Conservation (phyloP, 2,329 filamentous ascomycete species). For the Exophiala sideris region DNA sequence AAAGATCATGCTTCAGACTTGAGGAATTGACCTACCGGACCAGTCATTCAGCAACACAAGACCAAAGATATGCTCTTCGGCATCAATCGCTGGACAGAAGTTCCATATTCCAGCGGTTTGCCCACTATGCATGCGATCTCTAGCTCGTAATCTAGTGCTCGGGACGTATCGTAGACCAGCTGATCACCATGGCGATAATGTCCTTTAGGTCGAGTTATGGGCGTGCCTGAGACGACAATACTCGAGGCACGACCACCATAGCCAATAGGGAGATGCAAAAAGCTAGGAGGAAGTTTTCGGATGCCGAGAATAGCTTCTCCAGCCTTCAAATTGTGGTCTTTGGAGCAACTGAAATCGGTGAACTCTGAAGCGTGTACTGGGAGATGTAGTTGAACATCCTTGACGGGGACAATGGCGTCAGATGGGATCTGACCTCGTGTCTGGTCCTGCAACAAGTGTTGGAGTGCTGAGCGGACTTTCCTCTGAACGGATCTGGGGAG, state of each 20-base stretch:
- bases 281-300: conserved; percentile 42
- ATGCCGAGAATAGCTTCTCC: neutral
- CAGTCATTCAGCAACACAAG: conserved; percentile 46
- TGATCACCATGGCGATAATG: conserved; percentile 3
- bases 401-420: neutral
- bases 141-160: conserved; percentile 54
- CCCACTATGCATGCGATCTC: conserved; percentile 49
- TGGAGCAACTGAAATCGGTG: conserved; percentile 56
- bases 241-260: conserved; percentile 49
- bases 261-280: conserved; percentile 49
- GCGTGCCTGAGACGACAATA: conserved; percentile 9
- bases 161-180: conserved; percentile 55
- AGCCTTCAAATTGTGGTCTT: conserved; percentile 15
- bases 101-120: conserved; percentile 38
- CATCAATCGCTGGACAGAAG: conserved; percentile 40
- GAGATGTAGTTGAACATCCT: conserved; percentile 49
- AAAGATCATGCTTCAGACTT: neutral
- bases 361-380: conserved; percentile 57
- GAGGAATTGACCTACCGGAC: conserved; percentile 4
- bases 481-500: neutral
- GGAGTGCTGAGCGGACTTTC: neutral
- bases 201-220: conserved; percentile 6
- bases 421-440: neutral
- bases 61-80: conserved; percentile 58
- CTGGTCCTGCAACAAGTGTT: neutral